Base-by-base conservation (phyloP, 176 grass and related monocot species). In the Triticum timopheevii region DNA sequence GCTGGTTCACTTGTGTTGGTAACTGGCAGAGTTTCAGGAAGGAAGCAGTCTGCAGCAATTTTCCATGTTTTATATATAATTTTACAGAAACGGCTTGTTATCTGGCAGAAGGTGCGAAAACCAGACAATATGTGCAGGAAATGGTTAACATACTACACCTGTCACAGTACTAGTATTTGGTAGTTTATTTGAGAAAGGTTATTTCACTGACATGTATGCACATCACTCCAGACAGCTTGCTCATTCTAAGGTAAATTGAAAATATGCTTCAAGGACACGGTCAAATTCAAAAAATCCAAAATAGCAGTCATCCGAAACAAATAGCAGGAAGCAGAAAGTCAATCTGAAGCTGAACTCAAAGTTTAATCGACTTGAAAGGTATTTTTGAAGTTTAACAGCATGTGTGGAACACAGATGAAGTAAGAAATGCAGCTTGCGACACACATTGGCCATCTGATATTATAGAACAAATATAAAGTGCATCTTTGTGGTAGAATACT, bases 391-490 rank as follows among this genome's bases (percentile, higher is more conserved):
- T 65, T 75, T 10, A 2, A 61, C 80, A 65, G 88, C 39, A 15
- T 80, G 34, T 44, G 23, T 80, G 44, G 34, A 22, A 80, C 16
- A 80, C 23, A 62, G n/a, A 78, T 28, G 22, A 33, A 83, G 84
- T 4, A 73, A 65, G 34, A 84, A 75, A 67, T 66, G 58, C 33
- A 40, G 68, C 49, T 33, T 31, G 31, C 61, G 20, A 25, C 38
- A 67, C 25, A 81, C 38, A 71, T 9, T 50, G 11, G 45, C 6
- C 22, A 76, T 80, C 15, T 45, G 68, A 77, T 62, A 87, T 27
- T 81, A 19, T 23, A 84, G 17, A 80, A 52, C 10, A 88, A 77
- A 84, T 61, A 75, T 42, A 79, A 77, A 85, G 19, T 88, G 67
- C 61, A 80, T 59, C 39, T 69, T 52, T 35, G 52, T 39, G 63